These are phyloP conservation scores for Simmondsia chinensis DNA, from an alignment of 148 eudicot genomes.

Conservation along the genomic window DNA sequence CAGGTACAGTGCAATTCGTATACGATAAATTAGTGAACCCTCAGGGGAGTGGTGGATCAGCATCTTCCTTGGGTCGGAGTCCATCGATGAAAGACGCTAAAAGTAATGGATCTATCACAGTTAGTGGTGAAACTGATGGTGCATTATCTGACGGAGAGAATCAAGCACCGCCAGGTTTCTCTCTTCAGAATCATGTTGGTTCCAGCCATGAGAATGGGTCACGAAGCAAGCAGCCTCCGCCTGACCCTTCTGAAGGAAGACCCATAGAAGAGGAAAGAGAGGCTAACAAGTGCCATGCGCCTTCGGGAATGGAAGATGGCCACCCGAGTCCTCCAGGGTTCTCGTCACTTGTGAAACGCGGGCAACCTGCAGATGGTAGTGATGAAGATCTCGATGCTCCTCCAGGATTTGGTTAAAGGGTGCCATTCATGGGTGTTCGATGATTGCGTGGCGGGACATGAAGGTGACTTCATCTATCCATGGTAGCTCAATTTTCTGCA, in stretches of 20 bases:
- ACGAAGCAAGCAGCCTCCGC: conserved; percentile 12
- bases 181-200: conserved; percentile 12
- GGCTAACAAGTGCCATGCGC: conserved; percentile 7
- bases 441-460: too few relatives aligned
- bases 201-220: conserved; percentile 9
- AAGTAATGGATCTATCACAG: conserved; percentile 8
- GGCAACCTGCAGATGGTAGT: conserved; percentile 20
- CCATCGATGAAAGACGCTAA: conserved; percentile 13
- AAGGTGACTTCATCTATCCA: too few relatives aligned
- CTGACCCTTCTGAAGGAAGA: conserved; percentile 11
- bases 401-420: conserved; percentile 72
- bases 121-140: conserved; percentile 17
- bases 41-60: conserved; percentile 18
- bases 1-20: conserved; percentile 60
- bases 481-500: too few relatives aligned
- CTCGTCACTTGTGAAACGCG: conserved; percentile 15
- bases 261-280: conserved; percentile 17
- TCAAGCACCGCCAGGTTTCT: conserved; percentile 41
- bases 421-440: background rate
- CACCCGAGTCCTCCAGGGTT: conserved; percentile 33
- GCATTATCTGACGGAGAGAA: conserved; percentile 29
- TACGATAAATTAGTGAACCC: conserved; percentile 51
- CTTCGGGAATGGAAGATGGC: conserved; percentile 5
- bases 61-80: conserved; percentile 12
- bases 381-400: conserved; percentile 85